Base-by-base conservation (phyloP, 2,329 filamentous ascomycete species). In the Neonectria punicea region DNA sequence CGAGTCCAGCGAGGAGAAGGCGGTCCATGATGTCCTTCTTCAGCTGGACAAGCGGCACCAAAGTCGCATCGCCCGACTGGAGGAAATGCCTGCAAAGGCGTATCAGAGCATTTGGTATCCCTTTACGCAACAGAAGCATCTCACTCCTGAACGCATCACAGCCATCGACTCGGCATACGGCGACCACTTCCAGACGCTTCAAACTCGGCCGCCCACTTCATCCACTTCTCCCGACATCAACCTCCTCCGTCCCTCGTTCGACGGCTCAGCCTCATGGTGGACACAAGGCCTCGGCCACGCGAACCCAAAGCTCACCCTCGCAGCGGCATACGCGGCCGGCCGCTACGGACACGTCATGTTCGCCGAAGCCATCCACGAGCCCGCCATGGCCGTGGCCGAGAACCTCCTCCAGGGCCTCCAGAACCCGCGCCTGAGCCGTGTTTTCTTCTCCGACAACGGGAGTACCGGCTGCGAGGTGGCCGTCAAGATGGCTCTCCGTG, bases 301-400 rank as follows among this genome's bases (percentile, higher is more conserved):
- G 6, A 94, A 93, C 70, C 87, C 92, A 0, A 80, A 84, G 0
- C 82, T 97, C 1, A 87, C 92, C 0, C 85, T 96, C 2, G 89
- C 92, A 0, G 92, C 93, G 2, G 92, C 93, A 0, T 90, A 96
- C 74, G 93, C 93, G 0, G 92, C 93, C 1, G 93, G 93, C 8
- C 86, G 93, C 30, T 97, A 96, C 73, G 93, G 93, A 0, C 93
- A 97, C 77, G 92, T 96, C 70, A 96, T 97, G 91, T 96, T 97
- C 73, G 92, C 92, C 0, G 89, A 89, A 9, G 89, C 91, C 0
- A 86, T 94, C n/a, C 92, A 97, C 70, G 87, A 93, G 71, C 93
- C 93, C 0, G 93, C 92, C 0, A 79, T 96, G 0, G 81, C 84
- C 7, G 83, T 97, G 0, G 90, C 92, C 0, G 86, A 92, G 74